A percentile compares a stretch with the other conserved stretches of the same genome.
These are phyloP conservation scores for Aspergillus sp. DNA, from an alignment of 2,329 filamentous ascomycete genomes.

Conservation along the genomic window DNA sequence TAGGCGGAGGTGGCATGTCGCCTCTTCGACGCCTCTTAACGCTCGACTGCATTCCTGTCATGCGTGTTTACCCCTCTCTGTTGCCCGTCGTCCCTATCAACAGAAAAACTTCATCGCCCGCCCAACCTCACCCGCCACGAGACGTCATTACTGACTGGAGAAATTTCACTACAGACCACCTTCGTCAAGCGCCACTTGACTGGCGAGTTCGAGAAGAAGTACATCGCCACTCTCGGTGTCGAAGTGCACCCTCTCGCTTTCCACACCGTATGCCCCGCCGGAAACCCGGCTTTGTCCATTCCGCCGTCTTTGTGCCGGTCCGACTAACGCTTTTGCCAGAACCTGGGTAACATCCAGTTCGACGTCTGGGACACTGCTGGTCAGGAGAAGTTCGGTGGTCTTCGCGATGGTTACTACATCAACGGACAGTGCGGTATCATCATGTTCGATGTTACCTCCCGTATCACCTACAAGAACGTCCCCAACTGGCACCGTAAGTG, in stretches of 20 bases:
- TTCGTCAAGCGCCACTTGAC: conserved; percentile 99
- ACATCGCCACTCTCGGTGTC: conserved; percentile 98
- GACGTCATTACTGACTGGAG: conserved; percentile 14
- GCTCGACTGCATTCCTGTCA: not conserved
- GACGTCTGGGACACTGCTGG: conserved; percentile 99
- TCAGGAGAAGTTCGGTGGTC: conserved; percentile 99
- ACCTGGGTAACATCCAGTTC: conserved; percentile 96
- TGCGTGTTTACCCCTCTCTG: conserved; percentile 19
- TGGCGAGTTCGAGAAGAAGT: conserved; percentile 99
- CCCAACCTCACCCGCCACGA: conserved; percentile 12
- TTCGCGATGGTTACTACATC: conserved; percentile 99
- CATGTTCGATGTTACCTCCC: conserved; percentile 99
- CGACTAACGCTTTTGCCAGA: conserved; percentile 54
- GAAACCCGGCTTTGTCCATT: conserved; percentile 33
- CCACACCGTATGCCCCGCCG: conserved; percentile 77
- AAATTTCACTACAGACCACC: conserved; percentile 70
- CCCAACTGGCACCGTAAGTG: conserved; percentile 99
- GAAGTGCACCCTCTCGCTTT: conserved; percentile 98
- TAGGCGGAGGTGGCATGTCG: not conserved
- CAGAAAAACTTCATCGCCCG: conserved; percentile 29
- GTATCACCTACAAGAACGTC: conserved; percentile 99
- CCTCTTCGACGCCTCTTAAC: not conserved
- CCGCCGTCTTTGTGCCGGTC: conserved; percentile 16
- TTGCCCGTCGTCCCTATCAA: conserved; percentile 26
- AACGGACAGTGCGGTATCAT: conserved; percentile 99